Conservation (phyloP, 371 early-diverging fungal genomes). For the Haplosporangium sp. region DNA sequence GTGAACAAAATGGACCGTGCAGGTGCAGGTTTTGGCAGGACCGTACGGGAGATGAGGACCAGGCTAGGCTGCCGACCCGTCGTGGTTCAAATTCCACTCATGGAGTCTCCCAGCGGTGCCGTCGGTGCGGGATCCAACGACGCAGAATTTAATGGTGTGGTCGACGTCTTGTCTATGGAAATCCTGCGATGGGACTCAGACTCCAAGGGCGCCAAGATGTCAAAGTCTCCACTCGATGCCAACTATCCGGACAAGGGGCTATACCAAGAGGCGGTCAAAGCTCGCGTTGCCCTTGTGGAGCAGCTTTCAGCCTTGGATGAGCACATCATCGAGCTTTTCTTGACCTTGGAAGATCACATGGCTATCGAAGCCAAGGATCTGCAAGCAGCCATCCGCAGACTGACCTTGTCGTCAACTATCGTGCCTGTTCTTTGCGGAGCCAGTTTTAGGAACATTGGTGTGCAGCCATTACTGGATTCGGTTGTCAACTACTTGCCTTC, state of each 20-base stretch:
- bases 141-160: constrained; percentile 65
- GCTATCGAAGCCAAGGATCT: constrained; percentile 70
- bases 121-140: constrained; percentile 21
- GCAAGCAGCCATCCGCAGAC: constrained; percentile 75
- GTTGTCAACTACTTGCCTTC: constrained; percentile 89
- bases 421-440: constrained; percentile 94
- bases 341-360: constrained; percentile 80
- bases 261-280: constrained; percentile 63
- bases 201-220: constrained; percentile 65
- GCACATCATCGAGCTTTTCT: constrained; percentile 81
- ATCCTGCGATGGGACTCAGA: constrained; percentile 71
- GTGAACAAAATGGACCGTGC: constrained; percentile 96
- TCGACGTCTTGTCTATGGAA: constrained; percentile 86
- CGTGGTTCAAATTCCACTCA: constrained; percentile 79
- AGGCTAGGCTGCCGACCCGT: constrained; percentile 78
- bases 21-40: constrained; percentile 78
- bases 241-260: constrained; percentile 34
- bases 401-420: constrained; percentile 72
- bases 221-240: constrained; percentile 42
- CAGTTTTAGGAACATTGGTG: constrained; percentile 90
- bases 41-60: constrained; percentile 71
- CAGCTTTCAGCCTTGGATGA: constrained; percentile 89
- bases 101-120: constrained; percentile 56
- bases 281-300: constrained; percentile 81
- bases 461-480: constrained; percentile 93